Evolutionary conservation across 2,329 filamentous ascomycete species (phyloP), one percentile per base, ranked within the genome.

Genomic region (Cytospora piceicola): DNA sequence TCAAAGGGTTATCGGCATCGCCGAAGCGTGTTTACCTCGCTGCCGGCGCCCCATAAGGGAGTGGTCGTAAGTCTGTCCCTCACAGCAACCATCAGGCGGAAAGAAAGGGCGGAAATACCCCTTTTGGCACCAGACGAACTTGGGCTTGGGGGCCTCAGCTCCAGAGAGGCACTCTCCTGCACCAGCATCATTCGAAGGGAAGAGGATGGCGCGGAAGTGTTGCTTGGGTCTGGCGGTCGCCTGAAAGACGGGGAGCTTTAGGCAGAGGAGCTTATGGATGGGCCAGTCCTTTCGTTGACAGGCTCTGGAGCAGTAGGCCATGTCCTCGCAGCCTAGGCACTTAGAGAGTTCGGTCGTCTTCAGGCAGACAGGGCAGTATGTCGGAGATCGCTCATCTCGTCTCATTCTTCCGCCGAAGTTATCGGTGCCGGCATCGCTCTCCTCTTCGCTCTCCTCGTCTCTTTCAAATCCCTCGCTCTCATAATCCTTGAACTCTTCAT

Each of bases 281-380:
- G 60, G 57, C 58, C 58, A 61, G 54, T 67, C 65, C n/a, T 15
- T 29, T 17, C 12, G 36, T 27, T 64, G 57, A 49, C 65, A 67
- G 12, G 27, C 14, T 7, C 8, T 36, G 24, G 61, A 61, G 61
- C 65, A 67, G 56, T 67, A 67, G 9, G 29, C 12, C 14, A 67
- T 64, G 8, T 64, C 62, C 5, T 57, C 17, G 46, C 65, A 67
- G 11, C 14, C n/a, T 7, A 39, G 42, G 30, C 65, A 67, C 20
- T 36, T 6, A 1, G 20, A n/a, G 15, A 64, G 34, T 14, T 34
- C 20, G 7, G 51, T 22, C 29, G 29, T 53, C 29, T 52, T 51
- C 52, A 56, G 39, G 36, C 65, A 67, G 17, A 58, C 42, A n/a
- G 61, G 56, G n/a, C 65, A 67, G 30, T 22, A 54, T 8, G 34